Percentiles rank a stretch among this genome's conserved stretches.
These are phyloP conservation scores for Rutidosis leptorrhynchoides DNA, from an alignment of 129 eudicot species.

Conservation along the genomic window DNA sequence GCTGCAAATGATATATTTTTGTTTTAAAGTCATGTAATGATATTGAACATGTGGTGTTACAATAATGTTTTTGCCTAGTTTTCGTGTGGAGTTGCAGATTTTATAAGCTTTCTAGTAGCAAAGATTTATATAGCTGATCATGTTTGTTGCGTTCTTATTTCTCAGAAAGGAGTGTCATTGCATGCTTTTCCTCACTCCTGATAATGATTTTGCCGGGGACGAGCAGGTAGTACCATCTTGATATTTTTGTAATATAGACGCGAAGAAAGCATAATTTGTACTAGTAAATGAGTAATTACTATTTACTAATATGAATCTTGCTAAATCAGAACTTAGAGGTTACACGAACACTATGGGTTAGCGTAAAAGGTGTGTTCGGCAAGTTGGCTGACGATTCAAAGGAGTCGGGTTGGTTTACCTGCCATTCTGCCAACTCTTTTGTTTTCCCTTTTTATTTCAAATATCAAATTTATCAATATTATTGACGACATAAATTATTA, in stretches of 20 bases:
- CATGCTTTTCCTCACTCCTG: conserved; percentile 93
- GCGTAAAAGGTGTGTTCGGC: background rate
- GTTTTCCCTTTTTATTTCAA: background rate
- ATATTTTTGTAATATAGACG: background rate
- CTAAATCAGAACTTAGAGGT: background rate
- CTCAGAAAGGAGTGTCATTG: conserved; percentile 92
- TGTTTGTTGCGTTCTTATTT: background rate
- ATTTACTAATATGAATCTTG: background rate
- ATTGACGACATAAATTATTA: background rate
- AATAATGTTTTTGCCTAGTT: background rate
- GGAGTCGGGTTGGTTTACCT: background rate
- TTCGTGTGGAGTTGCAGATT: too few relatives aligned
- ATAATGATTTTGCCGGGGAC: conserved; percentile 89
- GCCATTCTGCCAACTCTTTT: conserved; percentile 16
- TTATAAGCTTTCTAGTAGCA: background rate
- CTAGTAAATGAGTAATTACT: background rate
- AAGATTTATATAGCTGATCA: background rate
- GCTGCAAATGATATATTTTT: too few relatives aligned
- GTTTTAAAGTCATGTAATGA: background rate
- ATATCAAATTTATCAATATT: too few relatives aligned
- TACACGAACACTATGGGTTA: background rate
- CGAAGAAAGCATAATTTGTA: background rate
- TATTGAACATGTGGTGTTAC: background rate
- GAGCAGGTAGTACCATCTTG: conserved; percentile 61
- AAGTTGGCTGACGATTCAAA: background rate